Percentiles rank a stretch among this genome's conserved stretches.
These are phyloP conservation scores for Pichia exigua DNA, from an alignment of 805 yeast species.

Conservation along the genomic window DNA sequence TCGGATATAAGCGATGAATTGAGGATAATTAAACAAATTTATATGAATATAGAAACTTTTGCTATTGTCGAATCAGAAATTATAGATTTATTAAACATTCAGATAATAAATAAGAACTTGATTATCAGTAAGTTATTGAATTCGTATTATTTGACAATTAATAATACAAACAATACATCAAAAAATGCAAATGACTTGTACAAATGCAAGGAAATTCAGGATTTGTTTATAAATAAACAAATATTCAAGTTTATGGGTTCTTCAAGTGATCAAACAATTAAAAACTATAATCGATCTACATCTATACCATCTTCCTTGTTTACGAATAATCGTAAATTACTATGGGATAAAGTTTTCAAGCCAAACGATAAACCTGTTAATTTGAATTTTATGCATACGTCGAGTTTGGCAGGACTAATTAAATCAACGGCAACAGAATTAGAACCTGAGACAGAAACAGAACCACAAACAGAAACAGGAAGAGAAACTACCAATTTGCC, in stretches of 20 bases:
- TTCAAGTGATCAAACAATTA: neutral
- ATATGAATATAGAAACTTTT: neutral
- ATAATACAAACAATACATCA: neutral
- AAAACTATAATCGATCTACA: neutral
- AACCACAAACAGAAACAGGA: neutral
- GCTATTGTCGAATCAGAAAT: neutral
- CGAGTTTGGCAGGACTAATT: neutral
- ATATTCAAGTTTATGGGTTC: neutral
- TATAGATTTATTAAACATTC: neutral
- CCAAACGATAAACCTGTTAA: neutral
- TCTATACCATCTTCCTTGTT: neutral
- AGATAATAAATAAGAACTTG: constrained; percentile 1
- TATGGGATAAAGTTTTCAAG: neutral
- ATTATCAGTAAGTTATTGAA: constrained; percentile 1
- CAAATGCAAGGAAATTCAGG: neutral
- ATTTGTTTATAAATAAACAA: neutral
- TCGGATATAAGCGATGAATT: neutral
- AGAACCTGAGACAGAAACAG: neutral
- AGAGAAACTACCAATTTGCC: neutral
- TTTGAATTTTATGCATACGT: neutral
- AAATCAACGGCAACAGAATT: neutral
- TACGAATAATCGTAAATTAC: neutral
- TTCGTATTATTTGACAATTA: neutral
- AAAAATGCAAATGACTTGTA: neutral
- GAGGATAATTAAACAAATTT: neutral